Conservation (phyloP, 345 rosid genomes). For the Populus ilicifolia region DNA sequence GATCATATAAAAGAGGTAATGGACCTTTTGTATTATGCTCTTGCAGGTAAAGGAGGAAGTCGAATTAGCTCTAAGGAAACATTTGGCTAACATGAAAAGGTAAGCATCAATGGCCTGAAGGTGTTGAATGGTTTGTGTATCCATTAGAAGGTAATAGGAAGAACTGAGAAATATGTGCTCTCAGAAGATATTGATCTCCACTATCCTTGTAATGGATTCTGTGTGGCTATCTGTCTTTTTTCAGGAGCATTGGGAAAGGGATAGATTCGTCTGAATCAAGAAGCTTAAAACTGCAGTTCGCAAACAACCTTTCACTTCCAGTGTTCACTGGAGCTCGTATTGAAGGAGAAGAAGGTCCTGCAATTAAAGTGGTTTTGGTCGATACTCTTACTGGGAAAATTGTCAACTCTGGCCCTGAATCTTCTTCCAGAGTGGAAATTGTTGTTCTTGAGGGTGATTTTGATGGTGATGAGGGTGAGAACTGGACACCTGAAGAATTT, state of each 20-base stretch:
- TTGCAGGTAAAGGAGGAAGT: slow-evolving; percentile 94
- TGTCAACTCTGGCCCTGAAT: slow-evolving; percentile 56
- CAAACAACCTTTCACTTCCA: slow-evolving; percentile 69
- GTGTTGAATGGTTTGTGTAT: background rate
- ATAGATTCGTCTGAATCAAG: slow-evolving; percentile 47
- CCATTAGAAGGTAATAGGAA: background rate
- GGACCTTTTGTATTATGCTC: background rate
- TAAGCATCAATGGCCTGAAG: slow-evolving; percentile 24
- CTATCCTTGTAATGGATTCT: background rate
- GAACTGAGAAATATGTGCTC: background rate
- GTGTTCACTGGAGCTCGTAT: slow-evolving; percentile 91
- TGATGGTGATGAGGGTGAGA: slow-evolving; percentile 58
- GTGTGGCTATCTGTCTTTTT: slow-evolving; percentile 11
- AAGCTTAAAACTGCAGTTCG: slow-evolving; percentile 66
- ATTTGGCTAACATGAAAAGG: slow-evolving; percentile 63
- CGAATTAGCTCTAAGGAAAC: slow-evolving; percentile 75
- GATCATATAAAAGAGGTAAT: background rate
- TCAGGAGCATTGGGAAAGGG: slow-evolving; percentile 70
- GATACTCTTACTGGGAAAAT: slow-evolving; percentile 60
- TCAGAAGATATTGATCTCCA: background rate
- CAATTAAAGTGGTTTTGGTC: slow-evolving; percentile 62
- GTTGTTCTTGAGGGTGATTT: slow-evolving; percentile 94
- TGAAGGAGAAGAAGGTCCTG: slow-evolving; percentile 72
- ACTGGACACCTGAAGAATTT: slow-evolving; percentile 77
- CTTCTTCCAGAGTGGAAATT: slow-evolving; percentile 76